Base-by-base conservation (phyloP, 495 filamentous ascomycete species). In the Penicillium riverlandense region DNA sequence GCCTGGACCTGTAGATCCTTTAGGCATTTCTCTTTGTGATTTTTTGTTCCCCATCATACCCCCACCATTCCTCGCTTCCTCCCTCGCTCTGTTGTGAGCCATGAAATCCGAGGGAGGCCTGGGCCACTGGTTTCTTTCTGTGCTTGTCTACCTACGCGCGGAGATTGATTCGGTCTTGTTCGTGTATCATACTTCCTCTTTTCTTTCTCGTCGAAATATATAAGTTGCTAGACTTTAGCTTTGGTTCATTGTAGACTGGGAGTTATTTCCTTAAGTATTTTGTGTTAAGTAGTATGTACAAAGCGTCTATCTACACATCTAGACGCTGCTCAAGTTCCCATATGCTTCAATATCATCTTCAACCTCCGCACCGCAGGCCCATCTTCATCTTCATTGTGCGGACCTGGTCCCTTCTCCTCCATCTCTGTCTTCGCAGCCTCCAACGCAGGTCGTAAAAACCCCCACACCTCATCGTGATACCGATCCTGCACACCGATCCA, bases 401-500 rank as follows among this genome's bases (percentile, higher is more conserved):
- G 48, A 13, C 77, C 54, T 43, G 79, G 78, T 35, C 66, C 52
- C n/a, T 65, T 58, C 45, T 65, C 57, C 40, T 69, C 65, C 32
- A 86, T 59, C 55, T 90, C 86, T 39, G 65, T 54, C 34, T 66
- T 66, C n/a, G 85, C 84, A 37, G 78, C 74, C 45, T 77, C 67
- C 29, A 86, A 66, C 33, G 83, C 66, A n/a, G 79, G 74, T 14
- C 70, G 52, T 35, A 88, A 59, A 48, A 81, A 82, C 47, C 85
- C 86, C 86, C 86, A 91, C 9, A 91, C 83, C 45, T 88, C 83
- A 59, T 89, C 83, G 29, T 80, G 74, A 54, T 89, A 89, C 29
- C 68, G 65, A 32, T 75, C 80, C 52, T 88, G 71, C 2, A 86
- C 77, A 32, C 65, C 62, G 9, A 78, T 63, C 85, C 84, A 84